phyloP scores from a whole-genome alignment of 208 protist genomes.

The Crithidia fasciculata region DNA sequence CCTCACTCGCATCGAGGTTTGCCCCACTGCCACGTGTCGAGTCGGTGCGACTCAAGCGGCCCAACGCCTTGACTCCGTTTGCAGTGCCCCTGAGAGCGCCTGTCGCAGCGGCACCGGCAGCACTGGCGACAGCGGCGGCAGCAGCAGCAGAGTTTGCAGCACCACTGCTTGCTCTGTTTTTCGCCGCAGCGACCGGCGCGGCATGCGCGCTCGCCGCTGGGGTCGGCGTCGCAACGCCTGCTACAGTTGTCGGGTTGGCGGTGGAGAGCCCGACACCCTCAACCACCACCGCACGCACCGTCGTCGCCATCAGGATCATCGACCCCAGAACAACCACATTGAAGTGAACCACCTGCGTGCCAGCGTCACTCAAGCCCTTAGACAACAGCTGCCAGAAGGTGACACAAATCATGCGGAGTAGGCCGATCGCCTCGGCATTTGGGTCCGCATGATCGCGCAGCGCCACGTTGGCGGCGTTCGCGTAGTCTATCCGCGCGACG shows the following conservation, averaged over 20 bases:
- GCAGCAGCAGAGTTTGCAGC: neutral
- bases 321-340: constrained; percentile 29
- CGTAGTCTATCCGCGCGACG: neutral
- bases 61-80: neutral
- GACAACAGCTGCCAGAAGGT: constrained; percentile 26
- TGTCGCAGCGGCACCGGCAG: neutral
- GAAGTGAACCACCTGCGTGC: constrained; percentile 24
- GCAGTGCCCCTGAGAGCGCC: neutral
- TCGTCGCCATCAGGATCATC: constrained; percentile 29
- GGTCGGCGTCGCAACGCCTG: neutral
- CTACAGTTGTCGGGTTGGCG: neutral
- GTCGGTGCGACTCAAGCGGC: neutral
- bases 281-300: constrained; percentile 19
- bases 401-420: constrained; percentile 1
- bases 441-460: neutral
- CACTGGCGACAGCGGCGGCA: neutral
- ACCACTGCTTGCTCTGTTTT: neutral
- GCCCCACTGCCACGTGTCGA: neutral
- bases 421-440: neutral
- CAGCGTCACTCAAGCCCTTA: constrained; percentile 23
- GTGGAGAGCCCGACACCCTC: constrained; percentile 13
- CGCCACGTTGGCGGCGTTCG: neutral
- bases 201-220: neutral
- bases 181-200: neutral
- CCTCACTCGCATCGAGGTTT: neutral